Evolutionary conservation across 345 rosid species (phyloP), one percentile per base, ranked within the genome.

Genomic region (Gossypium turneri): DNA sequence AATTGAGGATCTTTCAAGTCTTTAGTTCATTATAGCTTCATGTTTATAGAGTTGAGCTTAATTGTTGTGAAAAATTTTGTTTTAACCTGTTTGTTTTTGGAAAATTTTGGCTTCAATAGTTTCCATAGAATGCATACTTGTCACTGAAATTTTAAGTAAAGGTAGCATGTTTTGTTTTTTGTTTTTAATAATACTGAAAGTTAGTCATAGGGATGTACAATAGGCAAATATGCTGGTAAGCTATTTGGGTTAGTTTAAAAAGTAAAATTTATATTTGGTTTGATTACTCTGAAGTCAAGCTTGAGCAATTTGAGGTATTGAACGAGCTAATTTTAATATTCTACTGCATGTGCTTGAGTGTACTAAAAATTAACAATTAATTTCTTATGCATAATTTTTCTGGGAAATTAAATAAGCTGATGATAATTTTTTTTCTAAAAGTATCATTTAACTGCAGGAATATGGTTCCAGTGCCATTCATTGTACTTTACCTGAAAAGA

Each of bases 381-480:
- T 60, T 60, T 60, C n/a, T 60, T 7, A 50, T 47, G 58, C 34
- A 25, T 50, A n/a, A 12, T 24, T 47, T 27, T 68, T 2, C 52
- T 50, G 8, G 41, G 22, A 68, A 48, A 65, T 7, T 64, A 58
- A 56, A 34, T 17, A 34, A 53, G 25, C 63, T 63, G 44, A 38
- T 62, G 66, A 47, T 51, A 62, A 47, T 12, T 34, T 34, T 34
- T 64, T 47, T 51, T 65, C 70, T 70, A 41, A 58, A 22, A 60
- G 70, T 16, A 57, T 68, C 61, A 16, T 72, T 70, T 75, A 64
- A 60, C 74, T 82, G 84, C 83, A 94, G 97, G 82, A 94, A 94
- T 74, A 92, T 94, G 98, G 87, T 92, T 82, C 98, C 97, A 11
- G 97, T 94, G 71, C 98, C 98, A 16, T 88, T 90, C 80, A 92